Evolutionary conservation across 306 rosid species (phyloP), one percentile per base, ranked within the genome.

Genomic region (Psophocarpus tetragonolobus): DNA sequence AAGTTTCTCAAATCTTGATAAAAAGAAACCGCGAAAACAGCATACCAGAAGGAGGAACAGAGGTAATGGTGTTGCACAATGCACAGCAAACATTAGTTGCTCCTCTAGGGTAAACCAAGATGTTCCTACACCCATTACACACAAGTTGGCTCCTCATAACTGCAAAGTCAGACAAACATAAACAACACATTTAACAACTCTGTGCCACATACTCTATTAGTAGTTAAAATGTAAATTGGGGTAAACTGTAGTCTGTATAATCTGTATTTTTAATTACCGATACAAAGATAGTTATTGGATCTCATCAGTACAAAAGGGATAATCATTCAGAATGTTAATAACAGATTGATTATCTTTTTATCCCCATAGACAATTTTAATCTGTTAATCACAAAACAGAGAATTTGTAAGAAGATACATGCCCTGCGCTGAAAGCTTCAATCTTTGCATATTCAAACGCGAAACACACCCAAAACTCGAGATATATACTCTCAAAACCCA

Each of bases 61-160:
- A 71, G 77, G 97, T 89, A 35, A 95, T 69, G 68, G 93, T 53
- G 74, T 75, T 92, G 91, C 99, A 95, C 69, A 92, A 72, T 44
- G 94, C 97, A 81, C 99, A 95, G 68, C 99, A 91, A 72, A 95
- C 96, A 84, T 91, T 91, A 27, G 97, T 71, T 51, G 99, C 93
- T 77, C 97, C 99, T 86, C 94, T 87, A 51, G 97, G 97, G 79
- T 92, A 95, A 45, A 92, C 93, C 85, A 95, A 88, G 45, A 86
- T 58, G 85, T 84, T 95, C 89, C 99, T 87, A 82, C 97, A 95
- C 70, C 99, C 97, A 71, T 68, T 88, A 86, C 99, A 95, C 82
- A 92, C 92, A 77, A 95, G 84, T 86, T 92, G 97, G 84, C 90
- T 92, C 92, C 91, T 97, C 99, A 95, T 95, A 79, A 73, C 98